Base-by-base conservation (phyloP, 306 rosid species). In the Lupinus albus region DNA sequence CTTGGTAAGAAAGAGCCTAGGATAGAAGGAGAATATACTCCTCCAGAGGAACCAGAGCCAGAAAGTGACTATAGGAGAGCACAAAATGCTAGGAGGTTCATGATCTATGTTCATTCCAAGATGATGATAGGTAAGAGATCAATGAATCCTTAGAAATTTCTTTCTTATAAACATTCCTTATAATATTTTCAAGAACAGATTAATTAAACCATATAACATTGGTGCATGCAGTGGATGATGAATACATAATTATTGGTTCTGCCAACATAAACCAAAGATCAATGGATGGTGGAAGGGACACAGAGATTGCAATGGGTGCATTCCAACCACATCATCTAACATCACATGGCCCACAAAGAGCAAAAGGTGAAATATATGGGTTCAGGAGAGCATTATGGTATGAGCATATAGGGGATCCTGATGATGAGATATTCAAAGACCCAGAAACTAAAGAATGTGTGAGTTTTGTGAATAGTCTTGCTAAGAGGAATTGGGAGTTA, bases 91-190 rank as follows among this genome's bases (percentile, higher is more conserved):
- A 69, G 89, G 25, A 87, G 95, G 36, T 92, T 92, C 86, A 89
- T 92, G 96, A 92, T 92, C 59, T 92, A 89, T 41, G 95, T 92
- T 82, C 98, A 92, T 81, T 74, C 96, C 11, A 89, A 92, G 76
- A 84, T 89, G 96, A 89, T 92, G 96, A 92, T 89, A 73, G 96
- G 96, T 89, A 78, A 60, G 67, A 10, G 8, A 50, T 56, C 39
- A 21, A 62, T 13, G n/a, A 69, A 11, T 36, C 62, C 45, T 14
- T 1, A 28, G 33, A 28, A 28, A 1, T 28, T 28, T 6, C 41
- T 6, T 36, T 8, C 6, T 36, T 36, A 5, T 35, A 35, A 1
- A 35, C 7, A 0, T 35, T 2, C 41, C 8, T 35, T 35, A 11
- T 11, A 25, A 11, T 41, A n/a, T 10, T 2, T 41, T 41, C 13